Evolutionary conservation across 768 basidiomycete species (phyloP).

Genomic region (Kwoniella heveanensis): DNA sequence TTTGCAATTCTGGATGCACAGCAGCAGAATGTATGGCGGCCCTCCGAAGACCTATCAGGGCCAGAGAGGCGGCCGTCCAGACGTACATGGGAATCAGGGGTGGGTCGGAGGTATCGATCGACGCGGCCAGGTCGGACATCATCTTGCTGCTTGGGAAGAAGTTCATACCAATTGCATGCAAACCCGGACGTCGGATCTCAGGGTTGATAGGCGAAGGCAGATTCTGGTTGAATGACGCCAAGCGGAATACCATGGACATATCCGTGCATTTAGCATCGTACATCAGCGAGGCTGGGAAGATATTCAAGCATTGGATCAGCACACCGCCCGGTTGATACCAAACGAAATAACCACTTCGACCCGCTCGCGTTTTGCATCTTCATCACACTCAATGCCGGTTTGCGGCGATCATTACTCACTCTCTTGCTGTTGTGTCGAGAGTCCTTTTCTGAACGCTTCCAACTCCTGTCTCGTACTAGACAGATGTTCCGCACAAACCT

Average conservation of each 20-base stretch:
- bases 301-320: too few species aligned
- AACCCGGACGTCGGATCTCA: not conserved
- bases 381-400: too few species aligned
- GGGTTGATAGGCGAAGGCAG: constrained; percentile 2
- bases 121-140: not conserved
- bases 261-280: not conserved
- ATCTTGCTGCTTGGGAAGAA: not conserved
- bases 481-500: not conserved
- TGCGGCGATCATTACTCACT: too few species aligned
- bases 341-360: too few species aligned
- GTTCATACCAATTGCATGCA: not conserved
- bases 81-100: not conserved
- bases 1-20: not conserved
- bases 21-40: not conserved
- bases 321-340: too few species aligned
- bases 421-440: not conserved
- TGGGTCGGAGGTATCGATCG: not conserved
- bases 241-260: not conserved
- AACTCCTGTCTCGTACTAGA: not conserved
- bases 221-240: not conserved
- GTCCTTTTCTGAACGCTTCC: not conserved
- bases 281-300: not conserved
- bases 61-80: not conserved
- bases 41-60: not conserved
- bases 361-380: too few species aligned